These are phyloP conservation scores for Cyclostephanos invisitatus DNA, from an alignment of 108 stramenopile genomes.

Conservation along the genomic window DNA sequence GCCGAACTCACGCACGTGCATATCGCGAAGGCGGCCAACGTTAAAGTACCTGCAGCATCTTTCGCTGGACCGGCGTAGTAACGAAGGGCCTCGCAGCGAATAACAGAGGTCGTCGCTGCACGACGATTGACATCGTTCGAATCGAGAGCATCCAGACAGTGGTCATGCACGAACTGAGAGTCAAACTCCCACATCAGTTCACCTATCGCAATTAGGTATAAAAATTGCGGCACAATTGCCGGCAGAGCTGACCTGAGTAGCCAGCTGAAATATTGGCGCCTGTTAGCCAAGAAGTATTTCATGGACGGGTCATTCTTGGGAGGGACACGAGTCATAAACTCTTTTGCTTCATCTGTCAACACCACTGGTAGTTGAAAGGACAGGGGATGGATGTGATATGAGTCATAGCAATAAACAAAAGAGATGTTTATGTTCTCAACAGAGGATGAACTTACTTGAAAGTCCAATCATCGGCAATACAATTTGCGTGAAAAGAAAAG, in stretches of 20 bases:
- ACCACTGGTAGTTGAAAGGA: conserved; percentile 23
- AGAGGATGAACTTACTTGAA: conserved; percentile 58
- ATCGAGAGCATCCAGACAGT: conserved; percentile 13
- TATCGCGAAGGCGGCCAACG: conserved; percentile 61
- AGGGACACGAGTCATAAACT: conserved; percentile 77
- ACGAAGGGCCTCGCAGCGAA: conserved; percentile 68
- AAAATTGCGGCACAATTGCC: conserved; percentile 64
- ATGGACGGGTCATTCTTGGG: conserved; percentile 77
- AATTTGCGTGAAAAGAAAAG: conserved; percentile 67
- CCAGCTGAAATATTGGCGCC: conserved; percentile 37
- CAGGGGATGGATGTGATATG: background rate
- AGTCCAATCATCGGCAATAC: conserved; percentile 71
- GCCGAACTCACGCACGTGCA: conserved; percentile 63
- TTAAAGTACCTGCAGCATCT: conserved; percentile 53
- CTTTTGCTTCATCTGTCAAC: conserved; percentile 54
- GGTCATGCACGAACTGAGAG: conserved; percentile 29
- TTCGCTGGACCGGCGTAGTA: conserved; percentile 63
- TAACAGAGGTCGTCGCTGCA: conserved; percentile 27
- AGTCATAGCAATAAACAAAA: background rate
- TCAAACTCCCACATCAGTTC: conserved; percentile 48
- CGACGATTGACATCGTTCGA: background rate
- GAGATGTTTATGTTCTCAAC: conserved; percentile 23
- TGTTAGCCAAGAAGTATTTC: conserved; percentile 66
- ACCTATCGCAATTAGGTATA: conserved; percentile 66
- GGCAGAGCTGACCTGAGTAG: conserved; percentile 62